Base-by-base conservation (phyloP, 2,329 filamentous ascomycete genomes). In the Diaporthe citri region DNA sequence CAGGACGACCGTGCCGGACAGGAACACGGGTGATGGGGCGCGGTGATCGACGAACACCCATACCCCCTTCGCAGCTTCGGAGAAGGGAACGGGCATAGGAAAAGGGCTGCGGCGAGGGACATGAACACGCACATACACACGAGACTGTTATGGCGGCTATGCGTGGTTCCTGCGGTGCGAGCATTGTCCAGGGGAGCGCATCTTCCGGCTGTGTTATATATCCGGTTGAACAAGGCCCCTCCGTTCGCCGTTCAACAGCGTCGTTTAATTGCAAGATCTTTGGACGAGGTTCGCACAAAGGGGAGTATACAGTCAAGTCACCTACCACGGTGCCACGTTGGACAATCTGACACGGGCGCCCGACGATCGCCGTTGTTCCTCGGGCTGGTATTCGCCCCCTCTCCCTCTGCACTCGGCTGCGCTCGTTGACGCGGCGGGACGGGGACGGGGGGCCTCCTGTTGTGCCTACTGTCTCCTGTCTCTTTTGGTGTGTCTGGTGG, bases 261-360 rank as follows among this genome's bases (percentile, higher is more conserved):
- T 72, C 72, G 74, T 76, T 67, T 76, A 76, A 76, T 74, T 76
- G 74, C 74, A 73, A 76, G 74, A 76, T 76, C 74, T 72, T 62
- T 71, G 72, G 60, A 67, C 60, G 66, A 74, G 52, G 57, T 48
- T 76, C 52, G 67, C 72, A 76, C 72, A 76, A 72, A 64, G 9
- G 57, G 43, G 51, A 31, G 31, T 31, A 43, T 57, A 48, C n/a
- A 51, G 62, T 34, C 36, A 31, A 48, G 43, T 46, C 31, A 46
- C 48, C 17, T 22, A 60, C 55, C 64, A 48, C 20, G 41, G 57
- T 60, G 39, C 48, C 59, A 76, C 72, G 59, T 74, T 48, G 52
- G 41, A 76, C 72, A 60, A 74, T 60, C 67, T 74, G 72, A 71
- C 56, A 67, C 74, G 25, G 72, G 66, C 59, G 43, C 28, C 52